These are phyloP conservation scores for Rutstroemia sp. DNA, from an alignment of 2,329 filamentous ascomycete genomes.

Conservation along the genomic window DNA sequence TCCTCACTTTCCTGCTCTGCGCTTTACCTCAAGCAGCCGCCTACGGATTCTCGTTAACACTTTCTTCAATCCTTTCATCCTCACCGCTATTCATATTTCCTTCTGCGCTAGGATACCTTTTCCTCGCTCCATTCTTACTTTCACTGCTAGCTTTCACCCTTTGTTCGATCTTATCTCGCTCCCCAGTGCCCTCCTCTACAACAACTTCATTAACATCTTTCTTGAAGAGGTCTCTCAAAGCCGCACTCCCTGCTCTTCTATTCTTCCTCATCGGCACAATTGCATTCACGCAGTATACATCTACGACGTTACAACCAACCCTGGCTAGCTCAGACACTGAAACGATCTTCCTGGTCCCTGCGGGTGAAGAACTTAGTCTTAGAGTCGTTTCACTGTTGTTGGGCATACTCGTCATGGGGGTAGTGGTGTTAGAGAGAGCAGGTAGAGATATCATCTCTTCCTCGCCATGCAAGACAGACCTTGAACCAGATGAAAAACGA, in stretches of 20 bases:
- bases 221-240: neutral
- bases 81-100: conserved; percentile 37
- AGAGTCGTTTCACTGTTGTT: no score
- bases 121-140: conserved; percentile 30
- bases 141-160: conserved; percentile 14
- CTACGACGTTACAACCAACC: neutral
- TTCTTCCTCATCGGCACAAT: neutral
- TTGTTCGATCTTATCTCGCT: conserved; percentile 7
- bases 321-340: no score
- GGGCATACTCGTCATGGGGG: no score
- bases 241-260: neutral
- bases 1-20: conserved; percentile 39
- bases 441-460: no score
- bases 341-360: no score
- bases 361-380: no score
- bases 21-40: conserved; percentile 40
- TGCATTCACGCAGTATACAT: conserved; percentile 1
- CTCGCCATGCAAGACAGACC: no score
- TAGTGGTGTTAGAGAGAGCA: no score
- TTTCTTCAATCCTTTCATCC: conserved; percentile 41
- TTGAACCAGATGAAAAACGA: no score
- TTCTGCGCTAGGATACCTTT: conserved; percentile 34
- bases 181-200: conserved; percentile 1
- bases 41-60: conserved; percentile 39
- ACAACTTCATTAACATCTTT: neutral